Base-by-base conservation (phyloP, 139 green algal species). In the Auxenochlorella pyrenoidosa region DNA sequence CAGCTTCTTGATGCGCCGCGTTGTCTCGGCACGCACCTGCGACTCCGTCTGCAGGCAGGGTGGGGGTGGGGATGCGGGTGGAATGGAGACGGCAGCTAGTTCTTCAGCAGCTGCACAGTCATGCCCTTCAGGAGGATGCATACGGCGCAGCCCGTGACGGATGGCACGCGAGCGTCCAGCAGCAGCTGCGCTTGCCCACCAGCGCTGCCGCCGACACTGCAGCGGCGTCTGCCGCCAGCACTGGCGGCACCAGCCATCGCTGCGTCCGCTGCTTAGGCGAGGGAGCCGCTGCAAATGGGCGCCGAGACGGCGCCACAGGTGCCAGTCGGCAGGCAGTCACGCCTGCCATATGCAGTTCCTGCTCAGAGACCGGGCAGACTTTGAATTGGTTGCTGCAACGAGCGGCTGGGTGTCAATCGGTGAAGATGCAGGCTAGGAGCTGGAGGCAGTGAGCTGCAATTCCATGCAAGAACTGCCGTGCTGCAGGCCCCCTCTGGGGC, bases 1-100 rank as follows among this genome's bases (percentile, higher is more conserved):
- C 2, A 95, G 88, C 21, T 75, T 19, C 51, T 93, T 92, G 80
- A 96, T 96, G 30, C 90, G 88, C 6, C 88, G 80, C 0, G 94
- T 96, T 0, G 91, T 88, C 2, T 93, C 89, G 1, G 88, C 85
- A 3, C 80, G 80, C 30, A 85, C 80, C 60, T 85, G 80, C 30
- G 40, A 19, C 80, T 85, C 80, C 30, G 80, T 63, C 80, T 85
- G 80, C 80, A 63, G 0, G n/a, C n/a, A n/a, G n/a, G n/a, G n/a
- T n/a, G n/a, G n/a, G n/a, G n/a, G n/a, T n/a, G n/a, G n/a, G n/a
- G n/a, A n/a, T n/a, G n/a, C n/a, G n/a, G 26, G 54, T 0, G 19
- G 58, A 21, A 44, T 10, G 21, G 36, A 28, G 36, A 32, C 0
- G 18, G 41, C 73, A 5, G 13, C 24, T 34, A 41, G 22, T 24